Conservation (phyloP, 176 grass and related monocot genomes). For the Echinochloa phyllopogon region DNA sequence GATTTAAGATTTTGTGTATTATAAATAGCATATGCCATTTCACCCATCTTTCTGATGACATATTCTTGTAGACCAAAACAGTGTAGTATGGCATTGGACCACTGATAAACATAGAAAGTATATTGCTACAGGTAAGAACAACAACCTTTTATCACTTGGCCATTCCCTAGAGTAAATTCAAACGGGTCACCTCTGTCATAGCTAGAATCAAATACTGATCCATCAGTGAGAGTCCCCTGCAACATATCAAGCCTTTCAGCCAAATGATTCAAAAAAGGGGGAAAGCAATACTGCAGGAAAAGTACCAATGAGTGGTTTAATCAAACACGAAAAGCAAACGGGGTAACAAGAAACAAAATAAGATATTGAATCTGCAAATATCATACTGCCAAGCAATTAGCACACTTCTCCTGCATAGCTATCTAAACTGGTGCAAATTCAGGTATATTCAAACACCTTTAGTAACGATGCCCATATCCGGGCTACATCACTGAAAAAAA, state of each 20-base stretch:
- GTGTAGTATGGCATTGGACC: constrained; percentile 20
- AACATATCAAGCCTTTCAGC: constrained; percentile 41
- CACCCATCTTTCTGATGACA: constrained; percentile 11
- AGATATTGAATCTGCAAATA: constrained; percentile 1
- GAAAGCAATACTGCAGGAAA: not conserved
- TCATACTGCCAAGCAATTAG: not conserved
- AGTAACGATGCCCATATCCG: not conserved
- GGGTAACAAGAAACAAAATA: not conserved
- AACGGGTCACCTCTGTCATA: constrained; percentile 92
- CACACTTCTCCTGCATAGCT: not conserved
- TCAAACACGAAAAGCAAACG: constrained; percentile 20
- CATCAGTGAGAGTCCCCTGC: constrained; percentile 90
- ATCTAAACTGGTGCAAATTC: constrained; percentile 19
- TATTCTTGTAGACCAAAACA: constrained; percentile 22
- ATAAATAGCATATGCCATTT: constrained; percentile 21
- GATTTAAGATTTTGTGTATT: constrained; percentile 20
- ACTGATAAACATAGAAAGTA: constrained; percentile 15
- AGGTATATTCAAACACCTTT: not conserved
- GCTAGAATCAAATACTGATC: constrained; percentile 89
- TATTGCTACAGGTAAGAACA: constrained; percentile 16
- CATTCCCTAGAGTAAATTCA: constrained; percentile 89
- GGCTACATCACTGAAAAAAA: not conserved
- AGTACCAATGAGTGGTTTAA: constrained; percentile 2
- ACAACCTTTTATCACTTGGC: constrained; percentile 96
- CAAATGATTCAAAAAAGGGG: constrained; percentile 17